Evolutionary conservation across 106 monocot genomes (phyloP), one percentile per base, ranked within the genome.

Genomic region (Phalaenopsis equestris): DNA sequence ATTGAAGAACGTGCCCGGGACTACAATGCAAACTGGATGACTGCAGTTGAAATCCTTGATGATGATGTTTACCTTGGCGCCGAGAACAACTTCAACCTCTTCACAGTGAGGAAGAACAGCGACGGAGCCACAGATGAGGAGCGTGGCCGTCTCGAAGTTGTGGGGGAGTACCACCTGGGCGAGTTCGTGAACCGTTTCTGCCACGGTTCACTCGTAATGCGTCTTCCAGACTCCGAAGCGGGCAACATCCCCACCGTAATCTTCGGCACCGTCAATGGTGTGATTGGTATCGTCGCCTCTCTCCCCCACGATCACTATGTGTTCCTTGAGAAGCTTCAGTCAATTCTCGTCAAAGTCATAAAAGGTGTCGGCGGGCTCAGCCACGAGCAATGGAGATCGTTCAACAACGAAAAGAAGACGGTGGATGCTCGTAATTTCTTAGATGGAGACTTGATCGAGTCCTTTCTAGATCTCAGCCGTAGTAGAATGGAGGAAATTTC

Each of bases 11-110:
- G 86, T 2, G 98, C 98, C 0, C 84, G 94, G 2, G 98, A 99
- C 82, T 94, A 94, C 52, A 94, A 90, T 80, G 98, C 98, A 10
- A 99, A 99, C 75, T 99, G 98, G 98, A 99, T 99, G 98, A 92
- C 89, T 11, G 94, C 98, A 21, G 84, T 94, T 46, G 98, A 94
- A 85, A 91, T 99, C 55, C 89, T 99, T 56, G 89, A 94, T 21
- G 98, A 99, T 78, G 98, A 99, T 41, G 72, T 94, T n/a, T 99
- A 92, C 80, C 84, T 99, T 42, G 98, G 98, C 10, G 94, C 94
- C 2, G 98, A 99, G 75, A 99, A 99, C 86, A 99, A 91, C 81
- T 99, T 88, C 77, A 99, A 99, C 80, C 89, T 99, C 23, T 94
- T 99, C 72, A 93, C 98, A 4, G 94, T 99, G 11, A 87, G 92